Evolutionary conservation across 352 stramenopile species (phyloP), one percentile per base, ranked within the genome.

Genomic region (Phytophthora nicotianae): DNA sequence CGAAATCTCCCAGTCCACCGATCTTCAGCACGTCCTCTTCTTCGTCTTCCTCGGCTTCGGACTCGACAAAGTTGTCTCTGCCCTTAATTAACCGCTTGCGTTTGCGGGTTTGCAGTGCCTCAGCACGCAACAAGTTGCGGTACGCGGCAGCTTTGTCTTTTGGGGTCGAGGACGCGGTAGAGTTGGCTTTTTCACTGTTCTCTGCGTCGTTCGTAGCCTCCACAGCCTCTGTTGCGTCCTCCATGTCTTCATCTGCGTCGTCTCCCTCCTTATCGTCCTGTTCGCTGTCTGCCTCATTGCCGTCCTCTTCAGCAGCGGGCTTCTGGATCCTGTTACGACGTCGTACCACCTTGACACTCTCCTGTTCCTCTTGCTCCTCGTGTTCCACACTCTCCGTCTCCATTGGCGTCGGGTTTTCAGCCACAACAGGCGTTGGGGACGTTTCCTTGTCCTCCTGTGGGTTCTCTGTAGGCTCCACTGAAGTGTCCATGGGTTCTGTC

Each of bases 21-120:
- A 93, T 95, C 64, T 91, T 89, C 5, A 93, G 75, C 20, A 79
- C 85, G 35, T 95, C 83, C 9, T 95, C 84, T 17, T 95, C 86
- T 33, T 93, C 87, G 41, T 91, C 83, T 81, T 95, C 87, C 48
- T 95, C 87, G 65, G 87, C 87, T 69, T 95, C 87, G 0, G 78
- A 87, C 58, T 95, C 87, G 13, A 95, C 80, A 53, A 93, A 89
- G 51, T 82, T 79, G 16, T 74, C 74, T 2, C 68, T 69, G 8
- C 62, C 69, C 37, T 88, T 85, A 9, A 72, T 42, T 4, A 90
- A 58, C 0, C 81, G 77, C 46, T 89, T 89, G 16, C 81, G 82
- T n/a, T 77, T 71, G 20, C 73, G 72, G 13, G 69, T 86, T 52
- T 83, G 67, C 38, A 69, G 54, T 0, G 82, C 82, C 45, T 95